phyloP scores from a whole-genome alignment of 2,329 filamentous ascomycete species.

The Hypoxylon sp. region DNA sequence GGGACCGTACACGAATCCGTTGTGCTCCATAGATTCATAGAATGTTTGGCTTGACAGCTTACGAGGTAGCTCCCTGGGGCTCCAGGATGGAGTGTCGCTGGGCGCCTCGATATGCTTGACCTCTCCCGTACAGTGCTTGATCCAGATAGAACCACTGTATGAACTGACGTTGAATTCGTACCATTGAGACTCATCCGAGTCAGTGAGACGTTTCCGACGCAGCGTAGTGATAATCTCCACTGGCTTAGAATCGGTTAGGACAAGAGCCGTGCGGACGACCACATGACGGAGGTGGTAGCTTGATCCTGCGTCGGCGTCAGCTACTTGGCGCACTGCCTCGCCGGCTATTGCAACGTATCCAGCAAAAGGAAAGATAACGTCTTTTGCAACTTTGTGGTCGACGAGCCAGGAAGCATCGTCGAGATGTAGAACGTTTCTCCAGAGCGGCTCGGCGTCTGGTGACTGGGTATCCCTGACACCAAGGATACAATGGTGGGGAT shows the following conservation, averaged over 20 bases:
- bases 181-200: conserved; percentile 48
- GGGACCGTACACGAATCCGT: conserved; percentile 54
- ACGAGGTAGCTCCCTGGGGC: conserved; percentile 40
- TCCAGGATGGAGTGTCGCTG: conserved; percentile 12
- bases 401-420: conserved; percentile 51
- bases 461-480: conserved; percentile 46
- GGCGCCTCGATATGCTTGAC: conserved; percentile 38
- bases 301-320: conserved; percentile 26
- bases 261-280: conserved; percentile 52
- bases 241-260: conserved; percentile 51
- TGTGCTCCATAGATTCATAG: conserved; percentile 50
- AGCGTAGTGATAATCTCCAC: conserved; percentile 55
- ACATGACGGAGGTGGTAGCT: conserved; percentile 53
- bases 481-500: conserved; percentile 48
- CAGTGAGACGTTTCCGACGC: conserved; percentile 47
- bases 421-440: conserved; percentile 48
- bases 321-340: conserved; percentile 49
- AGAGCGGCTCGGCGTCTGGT: conserved; percentile 47
- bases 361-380: conserved; percentile 52
- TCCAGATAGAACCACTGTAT: conserved; percentile 49
- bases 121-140: conserved; percentile 51
- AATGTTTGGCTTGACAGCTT: conserved; percentile 44
- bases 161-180: conserved; percentile 55
- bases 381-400: conserved; percentile 50
- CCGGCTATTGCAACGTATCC: conserved; percentile 52